Percentiles rank a stretch among this genome's conserved stretches.
Evolutionary conservation across 2,329 filamentous ascomycete species (phyloP).

Genomic region (Scleromitrula shiraiana): DNA sequence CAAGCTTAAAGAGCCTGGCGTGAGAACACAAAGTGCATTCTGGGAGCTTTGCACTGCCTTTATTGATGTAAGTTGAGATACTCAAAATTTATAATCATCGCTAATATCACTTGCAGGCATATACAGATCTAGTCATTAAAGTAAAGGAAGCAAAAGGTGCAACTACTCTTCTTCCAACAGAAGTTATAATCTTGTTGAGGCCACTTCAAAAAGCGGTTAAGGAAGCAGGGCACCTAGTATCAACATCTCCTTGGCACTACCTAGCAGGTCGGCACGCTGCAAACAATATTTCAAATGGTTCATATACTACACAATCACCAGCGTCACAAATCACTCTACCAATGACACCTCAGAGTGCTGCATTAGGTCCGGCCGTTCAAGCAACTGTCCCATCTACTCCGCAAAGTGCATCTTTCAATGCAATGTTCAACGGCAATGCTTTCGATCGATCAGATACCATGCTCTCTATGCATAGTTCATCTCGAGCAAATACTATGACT

Average conservation of each 20-base stretch:
- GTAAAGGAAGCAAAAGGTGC: conserved; percentile 46
- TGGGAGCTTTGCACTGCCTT: conserved; percentile 70
- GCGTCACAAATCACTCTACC: conserved; percentile 55
- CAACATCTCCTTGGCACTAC: conserved; percentile 54
- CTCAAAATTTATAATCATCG: conserved; percentile 18
- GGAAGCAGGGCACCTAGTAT: conserved; percentile 68
- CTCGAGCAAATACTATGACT: conserved; percentile 28
- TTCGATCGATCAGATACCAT: conserved; percentile 29
- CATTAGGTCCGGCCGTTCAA: conserved; percentile 81
- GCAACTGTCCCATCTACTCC: conserved; percentile 75
- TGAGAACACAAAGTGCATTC: conserved; percentile 54
- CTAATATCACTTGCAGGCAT: conserved; percentile 39
- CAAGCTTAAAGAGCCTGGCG: conserved; percentile 75
- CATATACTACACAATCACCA: conserved; percentile 26
- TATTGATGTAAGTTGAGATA: conserved; percentile 37
- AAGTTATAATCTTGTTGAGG: conserved; percentile 66
- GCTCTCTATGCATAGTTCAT: conserved; percentile 24
- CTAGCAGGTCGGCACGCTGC: conserved; percentile 30
- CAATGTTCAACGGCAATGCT: conserved; percentile 27
- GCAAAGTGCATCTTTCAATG: conserved; percentile 24
- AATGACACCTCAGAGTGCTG: conserved; percentile 83
- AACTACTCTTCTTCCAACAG: conserved; percentile 45
- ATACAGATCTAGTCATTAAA: conserved; percentile 55
- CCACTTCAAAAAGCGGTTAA: conserved; percentile 78
- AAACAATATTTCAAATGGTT: conserved; percentile 19